Evolutionary conservation across 257 asterid species (phyloP).

Genomic region (Jacaranda copaia): DNA sequence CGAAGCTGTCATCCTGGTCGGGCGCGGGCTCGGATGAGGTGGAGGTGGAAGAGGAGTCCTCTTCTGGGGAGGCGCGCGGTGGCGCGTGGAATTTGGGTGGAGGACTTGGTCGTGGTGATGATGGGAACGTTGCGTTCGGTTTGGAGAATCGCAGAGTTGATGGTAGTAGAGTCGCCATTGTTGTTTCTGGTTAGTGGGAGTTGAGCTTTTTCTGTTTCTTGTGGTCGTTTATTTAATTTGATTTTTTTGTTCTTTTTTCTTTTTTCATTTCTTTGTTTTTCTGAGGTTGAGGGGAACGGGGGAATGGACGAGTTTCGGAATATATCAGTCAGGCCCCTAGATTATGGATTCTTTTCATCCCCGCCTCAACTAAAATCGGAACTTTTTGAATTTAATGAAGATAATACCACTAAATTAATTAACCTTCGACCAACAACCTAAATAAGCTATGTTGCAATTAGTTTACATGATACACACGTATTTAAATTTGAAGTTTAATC

Average conservation of each 20-base stretch:
- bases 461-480: too few relatives aligned
- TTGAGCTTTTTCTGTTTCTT: neutral
- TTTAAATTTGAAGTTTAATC: too few relatives aligned
- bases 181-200: slow-evolving; percentile 20
- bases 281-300: slow-evolving; percentile 42
- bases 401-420: too few relatives aligned
- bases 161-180: slow-evolving; percentile 77
- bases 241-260: neutral
- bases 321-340: slow-evolving; percentile 2
- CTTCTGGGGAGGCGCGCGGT: slow-evolving; percentile 66
- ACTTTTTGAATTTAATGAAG: too few relatives aligned
- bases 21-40: slow-evolving; percentile 46
- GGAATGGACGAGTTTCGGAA: slow-evolving; percentile 10
- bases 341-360: neutral
- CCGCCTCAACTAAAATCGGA: neutral
- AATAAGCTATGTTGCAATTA: too few relatives aligned
- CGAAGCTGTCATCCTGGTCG: slow-evolving; percentile 65
- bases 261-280: neutral
- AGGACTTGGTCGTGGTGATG: slow-evolving; percentile 40
- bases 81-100: slow-evolving; percentile 40
- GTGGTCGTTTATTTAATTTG: slow-evolving; percentile 33
- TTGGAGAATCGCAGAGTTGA: slow-evolving; percentile 71
- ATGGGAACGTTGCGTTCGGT: slow-evolving; percentile 52
- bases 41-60: slow-evolving; percentile 49
- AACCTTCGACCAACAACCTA: too few relatives aligned